Evolutionary conservation across 179 eudicot species (phyloP).

Genomic region (Spinacia oleracea): DNA sequence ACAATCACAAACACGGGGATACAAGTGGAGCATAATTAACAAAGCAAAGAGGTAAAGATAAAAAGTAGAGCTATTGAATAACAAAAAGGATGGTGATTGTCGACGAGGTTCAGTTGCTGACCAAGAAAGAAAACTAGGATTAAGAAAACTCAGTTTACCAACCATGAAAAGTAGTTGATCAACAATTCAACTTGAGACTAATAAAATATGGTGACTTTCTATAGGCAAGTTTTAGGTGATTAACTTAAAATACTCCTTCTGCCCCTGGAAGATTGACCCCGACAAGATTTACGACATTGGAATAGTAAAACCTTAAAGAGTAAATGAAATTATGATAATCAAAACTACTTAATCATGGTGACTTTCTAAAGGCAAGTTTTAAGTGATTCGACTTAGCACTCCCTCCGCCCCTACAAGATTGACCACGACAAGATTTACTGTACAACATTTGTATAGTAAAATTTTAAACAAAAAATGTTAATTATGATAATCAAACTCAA

Average conservation of each 20-base stretch:
- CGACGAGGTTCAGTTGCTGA: constrained; percentile 5
- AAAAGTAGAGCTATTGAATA: not conserved
- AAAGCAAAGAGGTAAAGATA: not conserved
- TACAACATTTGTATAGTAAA: too few relatives aligned
- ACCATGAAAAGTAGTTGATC: not conserved
- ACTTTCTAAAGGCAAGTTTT: not conserved
- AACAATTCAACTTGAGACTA: constrained; percentile 14
- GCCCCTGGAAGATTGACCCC: not conserved
- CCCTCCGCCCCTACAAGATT: not conserved
- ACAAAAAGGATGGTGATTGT: not conserved
- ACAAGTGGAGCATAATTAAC: not conserved
- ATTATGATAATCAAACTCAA: too few relatives aligned
- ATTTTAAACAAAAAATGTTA: too few relatives aligned
- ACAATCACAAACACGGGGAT: not conserved
- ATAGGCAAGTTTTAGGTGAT: not conserved
- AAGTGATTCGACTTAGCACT: not conserved
- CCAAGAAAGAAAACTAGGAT: constrained; percentile 11
- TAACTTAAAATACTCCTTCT: not conserved
- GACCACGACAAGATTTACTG: not conserved
- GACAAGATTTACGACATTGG: too few relatives aligned
- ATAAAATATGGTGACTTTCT: not conserved
- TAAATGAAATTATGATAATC: too few relatives aligned
- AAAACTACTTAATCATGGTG: too few relatives aligned
- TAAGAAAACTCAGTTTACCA: constrained; percentile 8
- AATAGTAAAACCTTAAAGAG: too few relatives aligned